phyloP scores from a whole-genome alignment of 2,329 filamentous ascomycete species.

The Colletotrichum karsti region DNA sequence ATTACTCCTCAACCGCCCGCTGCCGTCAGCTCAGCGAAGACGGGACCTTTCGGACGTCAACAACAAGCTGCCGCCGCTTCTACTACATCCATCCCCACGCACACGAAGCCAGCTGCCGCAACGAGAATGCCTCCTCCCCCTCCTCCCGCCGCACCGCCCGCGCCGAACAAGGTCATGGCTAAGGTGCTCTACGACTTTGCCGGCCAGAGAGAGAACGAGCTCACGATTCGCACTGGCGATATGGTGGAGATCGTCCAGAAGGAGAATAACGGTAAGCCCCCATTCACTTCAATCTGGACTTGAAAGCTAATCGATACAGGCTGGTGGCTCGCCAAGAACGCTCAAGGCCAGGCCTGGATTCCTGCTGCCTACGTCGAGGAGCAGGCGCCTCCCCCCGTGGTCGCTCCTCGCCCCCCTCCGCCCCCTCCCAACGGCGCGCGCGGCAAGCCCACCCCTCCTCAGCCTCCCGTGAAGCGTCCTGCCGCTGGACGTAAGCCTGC shows the following conservation, averaged over 20 bases:
- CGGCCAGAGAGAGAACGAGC: constrained; percentile 84
- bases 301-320: constrained; percentile 63
- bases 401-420: constrained; percentile 70
- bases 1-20: constrained; percentile 42
- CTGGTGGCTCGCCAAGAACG: constrained; percentile 93
- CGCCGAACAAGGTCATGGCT: constrained; percentile 77
- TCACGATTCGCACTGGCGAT: constrained; percentile 82
- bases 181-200: constrained; percentile 94
- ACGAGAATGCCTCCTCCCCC: constrained; percentile 61
- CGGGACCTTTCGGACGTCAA: constrained; percentile 28
- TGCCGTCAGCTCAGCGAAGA: constrained; percentile 36
- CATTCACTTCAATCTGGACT: background rate
- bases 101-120: constrained; percentile 33
- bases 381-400: constrained; percentile 69
- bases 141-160: constrained; percentile 70
- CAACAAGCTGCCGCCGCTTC: constrained; percentile 31
- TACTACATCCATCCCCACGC: constrained; percentile 22
- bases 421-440: constrained; percentile 66
- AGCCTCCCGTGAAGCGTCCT: constrained; percentile 83
- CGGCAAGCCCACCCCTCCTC: constrained; percentile 76
- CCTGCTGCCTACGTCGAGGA: constrained; percentile 95
- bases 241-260: constrained; percentile 92
- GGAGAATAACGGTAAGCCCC: constrained; percentile 84
- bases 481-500: constrained; percentile 76
- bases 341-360: constrained; percentile 83